These are phyloP conservation scores for Mucor piriformis DNA, from an alignment of 371 early-diverging fungal genomes.

Conservation along the genomic window DNA sequence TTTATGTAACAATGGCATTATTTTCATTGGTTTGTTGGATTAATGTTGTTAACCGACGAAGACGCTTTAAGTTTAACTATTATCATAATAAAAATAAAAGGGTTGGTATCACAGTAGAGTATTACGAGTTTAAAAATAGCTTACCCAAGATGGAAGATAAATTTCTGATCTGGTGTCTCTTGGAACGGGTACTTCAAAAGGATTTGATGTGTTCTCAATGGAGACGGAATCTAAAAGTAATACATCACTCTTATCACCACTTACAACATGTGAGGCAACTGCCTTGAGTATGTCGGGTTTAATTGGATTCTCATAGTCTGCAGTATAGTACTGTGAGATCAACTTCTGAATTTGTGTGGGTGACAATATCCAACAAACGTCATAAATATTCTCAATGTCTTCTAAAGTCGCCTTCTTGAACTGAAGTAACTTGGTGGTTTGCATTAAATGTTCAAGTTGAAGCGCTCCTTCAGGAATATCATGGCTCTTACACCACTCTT, in stretches of 20 bases:
- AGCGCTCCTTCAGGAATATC: slow-evolving; percentile 89
- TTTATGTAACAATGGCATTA: background rate
- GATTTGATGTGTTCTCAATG: slow-evolving; percentile 69
- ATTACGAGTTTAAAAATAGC: background rate
- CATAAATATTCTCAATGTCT: slow-evolving; percentile 94
- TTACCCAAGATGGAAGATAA: slow-evolving; percentile 63
- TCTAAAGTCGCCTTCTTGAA: slow-evolving; percentile 90
- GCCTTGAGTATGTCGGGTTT: slow-evolving; percentile 89
- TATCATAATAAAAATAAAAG: background rate
- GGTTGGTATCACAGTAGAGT: background rate
- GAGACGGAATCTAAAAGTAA: slow-evolving; percentile 86
- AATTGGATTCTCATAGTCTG: slow-evolving; percentile 86
- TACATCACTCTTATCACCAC: slow-evolving; percentile 86
- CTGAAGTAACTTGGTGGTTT: slow-evolving; percentile 93
- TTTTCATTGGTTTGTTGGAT: slow-evolving; percentile 19
- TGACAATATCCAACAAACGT: slow-evolving; percentile 94
- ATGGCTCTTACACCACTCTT: slow-evolving; percentile 97
- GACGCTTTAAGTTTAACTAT: slow-evolving; percentile 41
- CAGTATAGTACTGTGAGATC: slow-evolving; percentile 77
- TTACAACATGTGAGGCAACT: slow-evolving; percentile 84
- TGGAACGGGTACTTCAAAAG: slow-evolving; percentile 63
- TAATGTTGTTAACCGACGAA: slow-evolving; percentile 32
- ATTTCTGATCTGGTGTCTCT: slow-evolving; percentile 57
- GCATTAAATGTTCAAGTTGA: slow-evolving; percentile 90
- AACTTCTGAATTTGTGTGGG: slow-evolving; percentile 95